Evolutionary conservation across 176 grass and related monocot genomes (phyloP), one percentile per base, ranked within the genome.

Genomic region (Tillandsia fasciculata): DNA sequence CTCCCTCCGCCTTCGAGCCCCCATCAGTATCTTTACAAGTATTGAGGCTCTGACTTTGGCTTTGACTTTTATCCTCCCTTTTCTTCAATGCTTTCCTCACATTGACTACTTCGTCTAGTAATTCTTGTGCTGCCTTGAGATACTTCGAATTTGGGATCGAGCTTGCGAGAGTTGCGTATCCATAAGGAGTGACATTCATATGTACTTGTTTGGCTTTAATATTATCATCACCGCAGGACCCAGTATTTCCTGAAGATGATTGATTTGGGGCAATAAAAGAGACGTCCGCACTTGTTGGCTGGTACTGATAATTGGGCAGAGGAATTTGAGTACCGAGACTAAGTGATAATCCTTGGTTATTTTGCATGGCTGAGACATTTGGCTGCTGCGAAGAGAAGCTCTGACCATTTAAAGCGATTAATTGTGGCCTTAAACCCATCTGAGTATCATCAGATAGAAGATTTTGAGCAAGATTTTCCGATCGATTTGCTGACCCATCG

Each of bases 71-170:
- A 49, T 77, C 79, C 2, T 22, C 69, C 70, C 78, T 92, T 47
- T 64, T 67, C 68, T 83, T 90, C 77, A 90, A 81, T 63, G 86
- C 84, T 63, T 97, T 79, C 14, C 58, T 72, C 65, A 90, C 81
- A 28, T 85, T 92, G 53, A 92, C 89, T 2, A 90, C 82, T 81
- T 92, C 89, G 57, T 92, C 89, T 8, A 97, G 71, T 64, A 97
- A 72, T 75, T 90, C 81, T 63, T 85, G 84, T 26, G 84, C 84
- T 14, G 79, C 89, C 68, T 79, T 90, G 48, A 97, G 76, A 52
- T 87, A 97, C 80, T 50, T 90, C 0, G 89, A 90, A 64, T 90
- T 97, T 76, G 85, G 77, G 28, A 97, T 50, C 11, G 80, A 87
- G 33, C 76, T 69, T 48, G 64, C 72, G 12, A 70, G 74, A 76